Evolutionary conservation across 1,284 basidiomycete genomes (phyloP).

Genomic region (Ganoderma multipileum): DNA sequence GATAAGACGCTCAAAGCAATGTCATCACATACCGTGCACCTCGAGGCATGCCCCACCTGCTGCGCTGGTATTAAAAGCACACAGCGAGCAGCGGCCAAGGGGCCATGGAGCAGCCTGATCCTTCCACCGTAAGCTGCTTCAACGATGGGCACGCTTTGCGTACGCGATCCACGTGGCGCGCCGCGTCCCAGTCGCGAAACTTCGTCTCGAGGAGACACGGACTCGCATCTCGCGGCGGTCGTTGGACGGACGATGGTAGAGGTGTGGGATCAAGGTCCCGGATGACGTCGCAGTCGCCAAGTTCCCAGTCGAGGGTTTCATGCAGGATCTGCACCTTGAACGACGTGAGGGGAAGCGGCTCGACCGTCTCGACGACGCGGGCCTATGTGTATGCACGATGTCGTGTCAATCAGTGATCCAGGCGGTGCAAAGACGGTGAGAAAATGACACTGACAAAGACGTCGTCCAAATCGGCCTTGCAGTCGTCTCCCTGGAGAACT

Average conservation of each 20-base stretch:
- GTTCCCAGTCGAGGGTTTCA: not conserved
- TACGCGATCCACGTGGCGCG: conserved; percentile 1
- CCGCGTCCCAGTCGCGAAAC: conserved; percentile 4
- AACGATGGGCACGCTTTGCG: conserved; percentile 7
- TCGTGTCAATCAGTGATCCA: not conserved
- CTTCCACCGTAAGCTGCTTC: conserved; percentile 4
- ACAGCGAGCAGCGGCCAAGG: not conserved
- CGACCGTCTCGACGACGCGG: conserved; percentile 3
- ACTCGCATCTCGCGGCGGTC: not conserved
- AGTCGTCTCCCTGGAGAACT: conserved; percentile 3
- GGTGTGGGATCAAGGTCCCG: not conserved
- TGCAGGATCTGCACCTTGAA: conserved; percentile 11
- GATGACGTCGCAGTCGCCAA: not conserved
- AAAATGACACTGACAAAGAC: conserved; percentile 3
- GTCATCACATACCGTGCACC: not conserved
- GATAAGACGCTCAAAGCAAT: not conserved
- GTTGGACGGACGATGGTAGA: not conserved
- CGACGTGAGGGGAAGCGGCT: conserved; percentile 5
- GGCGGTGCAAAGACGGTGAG: not conserved
- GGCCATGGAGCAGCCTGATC: not conserved
- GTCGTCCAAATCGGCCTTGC: conserved; percentile 10
- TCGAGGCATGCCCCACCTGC: not conserved
- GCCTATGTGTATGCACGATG: not conserved
- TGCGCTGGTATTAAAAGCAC: not conserved
- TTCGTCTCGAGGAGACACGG: not conserved